phyloP scores from a whole-genome alignment of 2,329 filamentous ascomycete genomes.

The Teratosphaeria viscida region DNA sequence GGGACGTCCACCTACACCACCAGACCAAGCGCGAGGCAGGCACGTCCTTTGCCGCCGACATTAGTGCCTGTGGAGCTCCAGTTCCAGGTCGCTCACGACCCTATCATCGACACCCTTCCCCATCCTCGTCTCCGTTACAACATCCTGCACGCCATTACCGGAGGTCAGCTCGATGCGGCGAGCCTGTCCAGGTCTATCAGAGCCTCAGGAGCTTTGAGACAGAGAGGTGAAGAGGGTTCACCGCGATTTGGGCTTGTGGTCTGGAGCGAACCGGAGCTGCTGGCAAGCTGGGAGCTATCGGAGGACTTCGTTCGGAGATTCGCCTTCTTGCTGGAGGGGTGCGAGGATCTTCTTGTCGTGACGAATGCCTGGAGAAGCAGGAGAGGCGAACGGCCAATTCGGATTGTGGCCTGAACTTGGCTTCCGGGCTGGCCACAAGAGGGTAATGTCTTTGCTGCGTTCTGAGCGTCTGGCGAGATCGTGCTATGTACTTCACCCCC shows the following conservation, averaged over 20 bases:
- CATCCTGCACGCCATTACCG: constrained; percentile 16
- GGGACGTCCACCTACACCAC: constrained; percentile 12
- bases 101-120: constrained; percentile 20
- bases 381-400: constrained; percentile 18
- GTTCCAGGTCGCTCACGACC: constrained; percentile 19
- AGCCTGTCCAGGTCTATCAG: constrained; percentile 14
- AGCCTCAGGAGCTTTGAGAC: constrained; percentile 16
- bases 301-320: constrained; percentile 31
- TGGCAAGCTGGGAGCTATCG: constrained; percentile 34
- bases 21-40: background rate
- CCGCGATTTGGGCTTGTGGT: constrained; percentile 24
- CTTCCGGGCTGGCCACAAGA: too few relatives aligned
- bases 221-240: constrained; percentile 11
- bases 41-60: constrained; percentile 8
- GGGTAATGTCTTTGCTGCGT: background rate
- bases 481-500: too few relatives aligned
- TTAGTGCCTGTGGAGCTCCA: constrained; percentile 18
- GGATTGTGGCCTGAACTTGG: background rate
- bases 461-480: background rate
- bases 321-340: constrained; percentile 31
- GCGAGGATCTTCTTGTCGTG: constrained; percentile 26
- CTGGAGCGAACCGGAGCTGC: constrained; percentile 32
- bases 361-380: constrained; percentile 33
- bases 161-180: constrained; percentile 14
- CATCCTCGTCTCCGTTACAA: constrained; percentile 20